Percentiles rank a stretch among this genome's conserved stretches.
phyloP scores from a whole-genome alignment of 352 stramenopile genomes.

The Blastocystis sp. region DNA sequence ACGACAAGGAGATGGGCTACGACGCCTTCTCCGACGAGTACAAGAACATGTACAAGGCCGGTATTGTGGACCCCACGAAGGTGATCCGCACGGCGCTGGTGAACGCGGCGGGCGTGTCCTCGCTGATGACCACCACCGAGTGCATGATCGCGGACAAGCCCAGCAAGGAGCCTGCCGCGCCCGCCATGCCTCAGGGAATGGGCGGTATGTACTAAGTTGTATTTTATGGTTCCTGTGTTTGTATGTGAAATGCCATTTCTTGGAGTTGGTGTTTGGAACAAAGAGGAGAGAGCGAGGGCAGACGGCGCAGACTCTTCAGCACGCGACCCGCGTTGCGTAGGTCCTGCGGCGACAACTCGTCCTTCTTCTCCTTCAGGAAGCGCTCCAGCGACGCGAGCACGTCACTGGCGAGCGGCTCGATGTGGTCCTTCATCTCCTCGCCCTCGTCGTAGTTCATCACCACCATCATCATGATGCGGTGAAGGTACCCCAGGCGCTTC shows the following conservation, averaged over 20 bases:
- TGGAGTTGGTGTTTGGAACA: neutral
- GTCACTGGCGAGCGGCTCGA: neutral
- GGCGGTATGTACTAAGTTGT: slow-evolving; percentile 69
- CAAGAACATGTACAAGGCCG: slow-evolving; percentile 93
- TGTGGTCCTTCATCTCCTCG: slow-evolving; percentile 20
- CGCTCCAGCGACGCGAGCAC: slow-evolving; percentile 12
- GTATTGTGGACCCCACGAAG: slow-evolving; percentile 90
- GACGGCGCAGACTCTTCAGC: too few species aligned
- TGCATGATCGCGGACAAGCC: slow-evolving; percentile 59
- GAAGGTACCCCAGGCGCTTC: too few species aligned
- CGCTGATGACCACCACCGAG: slow-evolving; percentile 98
- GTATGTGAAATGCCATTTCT: neutral
- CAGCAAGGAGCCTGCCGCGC: slow-evolving; percentile 58
- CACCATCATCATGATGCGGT: neutral
- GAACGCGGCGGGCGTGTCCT: slow-evolving; percentile 94
- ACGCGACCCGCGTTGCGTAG: too few species aligned
- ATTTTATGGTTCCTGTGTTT: slow-evolving; percentile 33
- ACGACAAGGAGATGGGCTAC: slow-evolving; percentile 87
- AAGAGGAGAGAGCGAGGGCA: neutral
- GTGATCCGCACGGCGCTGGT: slow-evolving; percentile 95
- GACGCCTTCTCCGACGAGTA: slow-evolving; percentile 95
- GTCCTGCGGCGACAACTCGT: too few species aligned
- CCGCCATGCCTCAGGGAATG: slow-evolving; percentile 67
- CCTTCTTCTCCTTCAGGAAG: slow-evolving; percentile 6
- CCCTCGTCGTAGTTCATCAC: slow-evolving; percentile 3